Conservation (phyloP, 331 rosid genomes). For the Pyracantha coccinea region DNA sequence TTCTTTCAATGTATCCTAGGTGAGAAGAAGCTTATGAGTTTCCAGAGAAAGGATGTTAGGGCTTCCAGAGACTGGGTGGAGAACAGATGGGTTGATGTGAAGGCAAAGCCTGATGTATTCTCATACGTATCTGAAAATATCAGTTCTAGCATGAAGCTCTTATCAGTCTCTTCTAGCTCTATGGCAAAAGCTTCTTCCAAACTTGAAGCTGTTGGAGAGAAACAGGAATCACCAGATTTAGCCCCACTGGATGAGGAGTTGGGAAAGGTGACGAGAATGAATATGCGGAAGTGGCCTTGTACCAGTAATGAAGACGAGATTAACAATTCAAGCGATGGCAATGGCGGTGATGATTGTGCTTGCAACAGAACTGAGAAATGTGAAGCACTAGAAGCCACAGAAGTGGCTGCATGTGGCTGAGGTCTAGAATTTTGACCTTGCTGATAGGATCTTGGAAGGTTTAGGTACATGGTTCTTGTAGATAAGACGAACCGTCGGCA, state of each 20-base stretch:
- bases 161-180: constrained; percentile 12
- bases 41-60: constrained; percentile 39
- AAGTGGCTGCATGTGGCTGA: constrained; percentile 11
- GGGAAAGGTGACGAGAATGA: constrained; percentile 20
- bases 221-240: constrained; percentile 20
- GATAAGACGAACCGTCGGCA: constrained; percentile 27
- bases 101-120: constrained; percentile 40
- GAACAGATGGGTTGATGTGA: constrained; percentile 53
- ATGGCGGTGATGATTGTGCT: constrained; percentile 9
- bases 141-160: constrained; percentile 17
- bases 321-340: constrained; percentile 12
- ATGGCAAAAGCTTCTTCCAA: constrained; percentile 15
- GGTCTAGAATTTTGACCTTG: background rate
- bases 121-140: constrained; percentile 28
- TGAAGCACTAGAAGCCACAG: constrained; percentile 26
- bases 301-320: constrained; percentile 19
- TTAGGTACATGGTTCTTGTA: constrained; percentile 26
- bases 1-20: constrained; percentile 33
- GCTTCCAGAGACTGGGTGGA: constrained; percentile 64
- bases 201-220: constrained; percentile 27
- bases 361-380: constrained; percentile 22
- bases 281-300: constrained; percentile 20
- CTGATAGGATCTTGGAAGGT: constrained; percentile 4
- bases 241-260: constrained; percentile 13
- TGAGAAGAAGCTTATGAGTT: constrained; percentile 41